Percentiles rank a stretch among this genome's conserved stretches.
phyloP scores from a whole-genome alignment of 352 stramenopile genomes.

The Phytophthora pinifolia region DNA sequence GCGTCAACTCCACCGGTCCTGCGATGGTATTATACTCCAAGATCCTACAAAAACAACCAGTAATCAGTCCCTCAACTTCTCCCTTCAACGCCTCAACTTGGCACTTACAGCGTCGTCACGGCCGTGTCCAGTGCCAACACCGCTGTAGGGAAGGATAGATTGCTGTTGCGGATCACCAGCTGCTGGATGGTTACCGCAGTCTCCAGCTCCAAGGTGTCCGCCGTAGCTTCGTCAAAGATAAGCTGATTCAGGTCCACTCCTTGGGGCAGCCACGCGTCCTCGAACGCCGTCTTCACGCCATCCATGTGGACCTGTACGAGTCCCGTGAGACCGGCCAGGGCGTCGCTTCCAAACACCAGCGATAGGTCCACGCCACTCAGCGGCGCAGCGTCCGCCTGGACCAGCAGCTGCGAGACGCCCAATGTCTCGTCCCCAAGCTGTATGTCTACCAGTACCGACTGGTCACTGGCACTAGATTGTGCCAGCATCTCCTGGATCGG shows the following conservation, averaged over 20 bases:
- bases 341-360: constrained; percentile 21
- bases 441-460: constrained; percentile 27
- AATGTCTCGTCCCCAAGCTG: constrained; percentile 26
- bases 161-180: constrained; percentile 44
- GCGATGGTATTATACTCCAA: constrained; percentile 40
- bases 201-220: constrained; percentile 40
- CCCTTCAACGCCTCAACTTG: background rate
- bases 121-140: constrained; percentile 36
- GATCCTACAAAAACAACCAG: constrained; percentile 24
- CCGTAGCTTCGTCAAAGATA: constrained; percentile 43
- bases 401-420: constrained; percentile 18
- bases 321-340: constrained; percentile 23
- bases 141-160: constrained; percentile 46
- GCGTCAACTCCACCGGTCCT: constrained; percentile 36
- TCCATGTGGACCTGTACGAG: constrained; percentile 40
- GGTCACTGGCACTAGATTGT: constrained; percentile 2
- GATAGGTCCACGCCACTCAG: constrained; percentile 19
- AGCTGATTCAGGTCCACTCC: constrained; percentile 35
- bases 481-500: constrained; percentile 22
- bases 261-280: constrained; percentile 38
- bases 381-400: constrained; percentile 18
- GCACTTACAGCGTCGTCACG: constrained; percentile 33
- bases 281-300: constrained; percentile 45
- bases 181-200: constrained; percentile 35
- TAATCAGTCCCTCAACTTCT: constrained; percentile 1